Conservation (phyloP, 1,284 basidiomycete genomes). For the Trichosporon ovoides region DNA sequence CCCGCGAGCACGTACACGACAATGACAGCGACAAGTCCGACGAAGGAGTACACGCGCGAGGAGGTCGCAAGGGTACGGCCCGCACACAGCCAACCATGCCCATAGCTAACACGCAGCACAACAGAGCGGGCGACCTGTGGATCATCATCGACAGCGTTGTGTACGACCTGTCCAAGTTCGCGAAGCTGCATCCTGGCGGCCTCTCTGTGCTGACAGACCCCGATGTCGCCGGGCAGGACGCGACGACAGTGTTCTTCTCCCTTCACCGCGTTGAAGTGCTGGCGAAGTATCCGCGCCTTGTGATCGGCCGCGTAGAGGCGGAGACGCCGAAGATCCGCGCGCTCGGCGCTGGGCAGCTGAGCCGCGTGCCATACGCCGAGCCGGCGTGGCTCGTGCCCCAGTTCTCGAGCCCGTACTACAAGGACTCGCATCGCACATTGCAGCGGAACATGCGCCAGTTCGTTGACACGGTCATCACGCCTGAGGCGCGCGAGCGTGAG, state of each 20-base stretch:
- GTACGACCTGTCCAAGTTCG: constrained; percentile 73
- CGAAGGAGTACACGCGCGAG: constrained; percentile 27
- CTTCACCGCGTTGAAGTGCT: constrained; percentile 77
- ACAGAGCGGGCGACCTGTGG: constrained; percentile 58
- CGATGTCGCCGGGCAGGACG: constrained; percentile 63
- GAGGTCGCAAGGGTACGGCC: constrained; percentile 49
- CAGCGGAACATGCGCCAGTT: constrained; percentile 53
- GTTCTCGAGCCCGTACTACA: constrained; percentile 79
- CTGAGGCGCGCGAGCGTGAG: constrained; percentile 60
- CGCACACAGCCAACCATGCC: too few species aligned
- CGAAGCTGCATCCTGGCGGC: constrained; percentile 61
- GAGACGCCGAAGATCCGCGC: constrained; percentile 58
- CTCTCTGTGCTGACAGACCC: not conserved
- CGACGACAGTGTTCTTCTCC: constrained; percentile 76
- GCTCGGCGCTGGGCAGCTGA: constrained; percentile 57
- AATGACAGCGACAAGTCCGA: not conserved
- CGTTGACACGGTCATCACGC: constrained; percentile 54
- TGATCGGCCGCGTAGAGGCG: constrained; percentile 64
- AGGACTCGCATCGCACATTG: constrained; percentile 53
- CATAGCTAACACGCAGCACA: too few species aligned
- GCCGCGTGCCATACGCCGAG: constrained; percentile 68
- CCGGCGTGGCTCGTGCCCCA: constrained; percentile 75
- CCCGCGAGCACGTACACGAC: not conserved
- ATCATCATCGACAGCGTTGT: constrained; percentile 75
- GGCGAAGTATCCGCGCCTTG: constrained; percentile 64